Percentiles rank a stretch among this genome's conserved stretches.
Conservation (phyloP, 2,329 filamentous ascomycete species). For the Thermomyces lanuginosus region DNA sequence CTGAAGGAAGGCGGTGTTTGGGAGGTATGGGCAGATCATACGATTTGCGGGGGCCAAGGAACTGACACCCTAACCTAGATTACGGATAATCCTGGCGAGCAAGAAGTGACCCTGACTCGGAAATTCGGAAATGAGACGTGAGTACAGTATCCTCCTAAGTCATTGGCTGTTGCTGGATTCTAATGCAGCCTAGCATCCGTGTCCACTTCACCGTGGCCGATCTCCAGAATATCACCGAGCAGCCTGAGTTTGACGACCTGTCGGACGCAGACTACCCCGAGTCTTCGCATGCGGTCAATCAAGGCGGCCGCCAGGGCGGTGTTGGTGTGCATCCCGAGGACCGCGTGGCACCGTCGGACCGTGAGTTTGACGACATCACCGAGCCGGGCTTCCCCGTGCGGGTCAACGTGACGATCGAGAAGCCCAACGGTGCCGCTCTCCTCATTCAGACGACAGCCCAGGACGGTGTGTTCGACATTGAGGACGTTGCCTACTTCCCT, state of each 20-base stretch:
- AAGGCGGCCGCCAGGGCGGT: slow-evolving; percentile 35
- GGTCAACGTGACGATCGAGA: slow-evolving; percentile 76
- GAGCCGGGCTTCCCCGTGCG: slow-evolving; percentile 56
- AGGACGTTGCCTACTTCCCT: slow-evolving; percentile 79
- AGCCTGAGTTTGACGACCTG: slow-evolving; percentile 42
- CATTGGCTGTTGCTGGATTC: slow-evolving; percentile 4
- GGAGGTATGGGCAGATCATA: slow-evolving; percentile 40
- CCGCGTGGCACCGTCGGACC: slow-evolving; percentile 39
- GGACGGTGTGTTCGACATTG: slow-evolving; percentile 71
- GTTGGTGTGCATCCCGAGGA: slow-evolving; percentile 38
- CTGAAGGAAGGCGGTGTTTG: slow-evolving; percentile 77
- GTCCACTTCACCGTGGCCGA: slow-evolving; percentile 75
- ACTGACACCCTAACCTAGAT: slow-evolving; percentile 22
- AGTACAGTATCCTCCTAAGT: slow-evolving; percentile 23
- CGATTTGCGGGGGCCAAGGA: background rate
- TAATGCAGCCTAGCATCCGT: slow-evolving; percentile 42
- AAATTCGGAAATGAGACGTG: slow-evolving; percentile 79
- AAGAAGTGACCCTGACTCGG: slow-evolving; percentile 73
- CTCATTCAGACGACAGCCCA: slow-evolving; percentile 74
- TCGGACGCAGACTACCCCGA: slow-evolving; percentile 42
- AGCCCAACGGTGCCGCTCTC: slow-evolving; percentile 68
- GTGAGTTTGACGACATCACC: slow-evolving; percentile 41
- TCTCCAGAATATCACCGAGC: slow-evolving; percentile 49
- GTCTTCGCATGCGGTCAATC: slow-evolving; percentile 38
- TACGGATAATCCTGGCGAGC: slow-evolving; percentile 64